Evolutionary conservation across 805 yeast genomes (phyloP), one percentile per base, ranked within the genome.

Genomic region (Candida succiphila): DNA sequence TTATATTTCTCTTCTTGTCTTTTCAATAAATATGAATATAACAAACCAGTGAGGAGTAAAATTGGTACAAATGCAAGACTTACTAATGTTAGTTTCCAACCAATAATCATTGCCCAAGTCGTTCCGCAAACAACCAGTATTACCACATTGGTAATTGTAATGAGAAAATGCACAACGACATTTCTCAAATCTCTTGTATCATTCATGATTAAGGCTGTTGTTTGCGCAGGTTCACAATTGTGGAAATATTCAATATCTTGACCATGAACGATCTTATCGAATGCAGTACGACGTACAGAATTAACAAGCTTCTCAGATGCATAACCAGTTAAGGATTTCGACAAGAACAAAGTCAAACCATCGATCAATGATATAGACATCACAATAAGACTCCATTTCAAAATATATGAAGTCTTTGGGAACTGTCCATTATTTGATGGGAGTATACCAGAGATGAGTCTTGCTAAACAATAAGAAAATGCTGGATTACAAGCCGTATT

Each of bases 41-140:
- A 29, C 0, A 60, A 54, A 3, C 88, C 69, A 2, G 75, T 46
- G 0, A 71, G 18, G 0, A 72, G 45, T 32, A 83, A 74, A 10
- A 76, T 41, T 0, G 95, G 94, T 12, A 82, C 66, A 52, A 87
- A 63, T 0, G 95, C 68, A 9, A 88, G 45, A 2, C 95, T 94
- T 2, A 85, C 92, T 8, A 89, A 57, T 2, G 96, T 72, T 27
- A 92, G 58, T 46, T 79, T 82, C 97, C 97, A 92, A 0, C 96
- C 95, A 9, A 67, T 51, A 0, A 65, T 67, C 1, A 86, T 40
- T 0, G 96, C 76, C 96, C 96, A 92, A 6, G 74, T 59, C 4
- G 78, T 40, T 4, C 96, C 94, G 19, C 75, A 54, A 0, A 61
- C 25, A 0, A 80, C 59, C 31, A 86, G 64, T 0, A 75, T 59